A percentile compares a stretch with the other conserved stretches of the same genome.
These are phyloP conservation scores for Pythium phragmitis DNA, from an alignment of 352 stramenopile species.

Conservation along the genomic window DNA sequence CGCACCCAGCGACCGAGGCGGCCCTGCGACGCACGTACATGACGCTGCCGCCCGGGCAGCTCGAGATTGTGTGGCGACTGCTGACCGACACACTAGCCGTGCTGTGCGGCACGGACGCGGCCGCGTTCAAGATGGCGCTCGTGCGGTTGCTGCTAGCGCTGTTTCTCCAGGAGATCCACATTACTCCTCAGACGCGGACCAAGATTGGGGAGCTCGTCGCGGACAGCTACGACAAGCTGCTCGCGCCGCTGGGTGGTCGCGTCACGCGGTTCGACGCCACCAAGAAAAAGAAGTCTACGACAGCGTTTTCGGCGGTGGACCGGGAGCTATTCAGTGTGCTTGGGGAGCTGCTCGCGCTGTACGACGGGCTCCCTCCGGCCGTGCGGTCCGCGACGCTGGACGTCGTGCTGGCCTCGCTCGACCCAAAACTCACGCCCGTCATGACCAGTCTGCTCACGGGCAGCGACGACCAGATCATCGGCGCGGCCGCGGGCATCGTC, in stretches of 20 bases:
- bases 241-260: slow-evolving; percentile 22
- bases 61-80: slow-evolving; percentile 74
- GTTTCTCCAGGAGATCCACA: slow-evolving; percentile 81
- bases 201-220: slow-evolving; percentile 55
- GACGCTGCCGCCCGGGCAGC: slow-evolving; percentile 69
- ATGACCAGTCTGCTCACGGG: slow-evolving; percentile 43
- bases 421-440: slow-evolving; percentile 27
- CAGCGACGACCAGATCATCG: slow-evolving; percentile 17
- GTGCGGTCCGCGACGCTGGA: slow-evolving; percentile 47
- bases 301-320: slow-evolving; percentile 41
- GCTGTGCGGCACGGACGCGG: slow-evolving; percentile 14
- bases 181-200: slow-evolving; percentile 66
- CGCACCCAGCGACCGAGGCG: slow-evolving; percentile 39
- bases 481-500: slow-evolving; percentile 49
- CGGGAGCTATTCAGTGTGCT: slow-evolving; percentile 71
- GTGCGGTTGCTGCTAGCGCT: slow-evolving; percentile 72
- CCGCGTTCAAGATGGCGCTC: slow-evolving; percentile 37
- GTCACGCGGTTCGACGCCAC: slow-evolving; percentile 14
- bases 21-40: slow-evolving; percentile 69
- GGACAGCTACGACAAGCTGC: slow-evolving; percentile 53
- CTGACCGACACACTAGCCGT: slow-evolving; percentile 53
- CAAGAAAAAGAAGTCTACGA: slow-evolving; percentile 12
- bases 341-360: slow-evolving; percentile 74
- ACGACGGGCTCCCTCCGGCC: slow-evolving; percentile 42
- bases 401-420: slow-evolving; percentile 42